Conservation (phyloP, 192 early-diverging fungal genomes). For the Umbelopsis isabellina region DNA sequence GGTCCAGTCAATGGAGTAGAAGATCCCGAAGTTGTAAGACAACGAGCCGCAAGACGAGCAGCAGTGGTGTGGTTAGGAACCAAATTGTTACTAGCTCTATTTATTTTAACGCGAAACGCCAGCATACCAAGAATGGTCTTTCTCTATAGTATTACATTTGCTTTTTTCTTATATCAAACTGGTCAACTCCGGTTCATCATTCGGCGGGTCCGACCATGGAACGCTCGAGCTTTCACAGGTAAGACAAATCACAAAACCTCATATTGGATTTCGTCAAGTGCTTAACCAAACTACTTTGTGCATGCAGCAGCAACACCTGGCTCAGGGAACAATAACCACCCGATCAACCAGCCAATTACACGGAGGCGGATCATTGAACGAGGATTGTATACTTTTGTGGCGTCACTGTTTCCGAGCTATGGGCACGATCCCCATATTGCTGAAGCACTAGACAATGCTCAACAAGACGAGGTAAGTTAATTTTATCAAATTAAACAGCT, state of each 20-base stretch:
- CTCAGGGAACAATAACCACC: neutral
- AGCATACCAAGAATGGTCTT: conserved; percentile 59
- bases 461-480: conserved; percentile 5
- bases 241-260: neutral
- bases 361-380: conserved; percentile 23
- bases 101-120: conserved; percentile 64
- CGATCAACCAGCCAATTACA: conserved; percentile 7
- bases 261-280: neutral
- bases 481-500: neutral
- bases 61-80: conserved; percentile 60
- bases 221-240: neutral
- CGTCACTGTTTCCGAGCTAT: conserved; percentile 32
- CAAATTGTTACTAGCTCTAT: conserved; percentile 63
- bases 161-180: conserved; percentile 65
- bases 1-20: neutral
- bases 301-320: neutral
- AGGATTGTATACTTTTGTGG: conserved; percentile 28
- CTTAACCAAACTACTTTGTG: neutral
- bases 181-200: conserved; percentile 53
- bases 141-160: conserved; percentile 56
- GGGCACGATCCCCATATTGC: conserved; percentile 26
- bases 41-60: conserved; percentile 33
- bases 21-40: neutral
- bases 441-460: conserved; percentile 31
- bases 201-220: conserved; percentile 26